phyloP scores from a whole-genome alignment of 148 eudicot genomes.

The Nepenthes mirabilis region DNA sequence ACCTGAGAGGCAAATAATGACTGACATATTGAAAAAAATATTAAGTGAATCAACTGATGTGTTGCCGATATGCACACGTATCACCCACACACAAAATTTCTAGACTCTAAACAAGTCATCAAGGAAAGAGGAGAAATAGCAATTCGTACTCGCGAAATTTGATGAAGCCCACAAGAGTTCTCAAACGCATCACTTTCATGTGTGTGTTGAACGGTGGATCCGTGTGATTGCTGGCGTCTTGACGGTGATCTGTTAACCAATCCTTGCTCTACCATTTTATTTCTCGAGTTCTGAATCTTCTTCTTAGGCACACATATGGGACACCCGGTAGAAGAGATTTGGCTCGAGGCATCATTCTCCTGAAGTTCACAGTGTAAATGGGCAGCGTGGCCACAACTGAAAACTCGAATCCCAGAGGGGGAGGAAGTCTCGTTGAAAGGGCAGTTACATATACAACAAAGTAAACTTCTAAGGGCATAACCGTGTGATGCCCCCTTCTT shows the following conservation, averaged over 20 bases:
- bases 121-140: background rate
- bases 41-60: no score
- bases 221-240: constrained; percentile 29
- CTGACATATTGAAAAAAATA: no score
- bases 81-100: background rate
- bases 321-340: constrained; percentile 47
- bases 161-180: constrained; percentile 26
- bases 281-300: constrained; percentile 37
- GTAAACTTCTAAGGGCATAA: constrained; percentile 53
- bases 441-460: constrained; percentile 77
- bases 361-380: constrained; percentile 65
- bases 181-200: constrained; percentile 58
- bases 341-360: constrained; percentile 38
- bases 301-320: constrained; percentile 75
- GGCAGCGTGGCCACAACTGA: constrained; percentile 77
- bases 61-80: background rate
- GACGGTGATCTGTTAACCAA: constrained; percentile 33
- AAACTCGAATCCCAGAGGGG: constrained; percentile 58
- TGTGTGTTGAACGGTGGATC: constrained; percentile 20
- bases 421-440: constrained; percentile 43
- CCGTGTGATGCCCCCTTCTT: constrained; percentile 87
- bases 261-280: constrained; percentile 47
- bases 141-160: constrained; percentile 57
- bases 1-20: no score
- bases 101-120: background rate